A percentile compares a stretch with the other conserved stretches of the same genome.
phyloP scores from a whole-genome alignment of 2,329 filamentous ascomycete species.

The Spiromastix sp. region DNA sequence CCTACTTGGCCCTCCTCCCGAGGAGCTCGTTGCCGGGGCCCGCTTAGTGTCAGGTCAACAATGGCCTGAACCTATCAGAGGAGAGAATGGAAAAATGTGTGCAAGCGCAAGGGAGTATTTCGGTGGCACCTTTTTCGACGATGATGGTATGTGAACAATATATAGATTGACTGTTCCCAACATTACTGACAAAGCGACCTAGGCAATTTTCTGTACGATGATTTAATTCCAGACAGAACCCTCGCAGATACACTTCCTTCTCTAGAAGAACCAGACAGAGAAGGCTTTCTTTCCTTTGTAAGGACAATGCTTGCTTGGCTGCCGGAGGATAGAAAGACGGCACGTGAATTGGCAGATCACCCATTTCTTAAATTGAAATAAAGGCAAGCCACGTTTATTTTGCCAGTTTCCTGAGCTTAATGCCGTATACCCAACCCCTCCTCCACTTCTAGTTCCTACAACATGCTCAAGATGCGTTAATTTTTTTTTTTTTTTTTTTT shows the following conservation, averaged over 20 bases:
- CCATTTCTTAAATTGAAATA: conserved; percentile 21
- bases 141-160: conserved; percentile 15
- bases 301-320: conserved; percentile 25
- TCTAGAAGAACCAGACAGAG: conserved; percentile 21
- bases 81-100: conserved; percentile 21
- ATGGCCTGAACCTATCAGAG: conserved; percentile 21
- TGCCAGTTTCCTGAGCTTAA: too few relatives aligned
- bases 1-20: conserved; percentile 21
- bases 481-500: too few relatives aligned
- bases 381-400: too few relatives aligned
- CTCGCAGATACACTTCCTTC: conserved; percentile 16
- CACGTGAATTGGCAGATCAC: conserved; percentile 25
- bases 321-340: conserved; percentile 26
- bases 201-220: conserved; percentile 16
- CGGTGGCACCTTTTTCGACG: conserved; percentile 27
- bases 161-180: neutral
- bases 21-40: conserved; percentile 21
- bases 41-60: conserved; percentile 13
- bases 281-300: conserved; percentile 23
- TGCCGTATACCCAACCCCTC: too few relatives aligned
- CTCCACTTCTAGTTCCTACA: too few relatives aligned
- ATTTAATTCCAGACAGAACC: conserved; percentile 15
- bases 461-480: too few relatives aligned
- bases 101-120: conserved; percentile 25
- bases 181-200: conserved; percentile 8